Evolutionary conservation across 306 rosid species (phyloP).

Genomic region (Prunus mongolica): DNA sequence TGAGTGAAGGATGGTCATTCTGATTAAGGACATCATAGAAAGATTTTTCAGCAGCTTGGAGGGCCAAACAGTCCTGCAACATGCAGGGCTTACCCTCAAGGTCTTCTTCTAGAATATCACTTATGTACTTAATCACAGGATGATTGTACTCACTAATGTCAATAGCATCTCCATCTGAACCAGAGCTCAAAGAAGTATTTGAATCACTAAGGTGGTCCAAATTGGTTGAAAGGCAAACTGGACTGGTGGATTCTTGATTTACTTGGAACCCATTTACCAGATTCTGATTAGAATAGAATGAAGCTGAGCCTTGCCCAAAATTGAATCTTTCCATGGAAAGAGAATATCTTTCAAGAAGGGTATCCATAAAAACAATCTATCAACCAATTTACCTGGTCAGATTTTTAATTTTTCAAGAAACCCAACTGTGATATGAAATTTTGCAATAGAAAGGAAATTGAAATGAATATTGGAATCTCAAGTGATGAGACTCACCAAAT

Average conservation of each 20-base stretch:
- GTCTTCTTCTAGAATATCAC: constrained; percentile 33
- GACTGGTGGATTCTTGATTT: constrained; percentile 20
- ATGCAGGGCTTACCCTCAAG: constrained; percentile 22
- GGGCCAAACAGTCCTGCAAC: constrained; percentile 26
- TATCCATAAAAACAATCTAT: constrained; percentile 16
- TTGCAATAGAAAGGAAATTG: background rate
- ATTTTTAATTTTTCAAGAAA: background rate
- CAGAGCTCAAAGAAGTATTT: constrained; percentile 12
- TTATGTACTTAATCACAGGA: constrained; percentile 25
- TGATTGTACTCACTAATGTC: constrained; percentile 28
- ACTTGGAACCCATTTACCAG: constrained; percentile 26
- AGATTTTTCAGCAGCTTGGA: constrained; percentile 30
- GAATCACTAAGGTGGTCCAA: constrained; percentile 15
- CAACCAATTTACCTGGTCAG: background rate
- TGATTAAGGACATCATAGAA: constrained; percentile 29
- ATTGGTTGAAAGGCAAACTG: constrained; percentile 19
- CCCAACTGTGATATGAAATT: background rate
- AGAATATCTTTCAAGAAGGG: constrained; percentile 29
- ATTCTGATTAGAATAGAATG: too few relatives aligned
- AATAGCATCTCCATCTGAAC: constrained; percentile 30
- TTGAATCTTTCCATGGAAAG: constrained; percentile 32
- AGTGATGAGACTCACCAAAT: background rate
- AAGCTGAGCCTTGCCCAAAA: constrained; percentile 33
- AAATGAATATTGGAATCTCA: background rate
- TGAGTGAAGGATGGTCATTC: constrained; percentile 17